phyloP scores from a whole-genome alignment of 2,329 filamentous ascomycete genomes.

The Fusarium falciforme region DNA sequence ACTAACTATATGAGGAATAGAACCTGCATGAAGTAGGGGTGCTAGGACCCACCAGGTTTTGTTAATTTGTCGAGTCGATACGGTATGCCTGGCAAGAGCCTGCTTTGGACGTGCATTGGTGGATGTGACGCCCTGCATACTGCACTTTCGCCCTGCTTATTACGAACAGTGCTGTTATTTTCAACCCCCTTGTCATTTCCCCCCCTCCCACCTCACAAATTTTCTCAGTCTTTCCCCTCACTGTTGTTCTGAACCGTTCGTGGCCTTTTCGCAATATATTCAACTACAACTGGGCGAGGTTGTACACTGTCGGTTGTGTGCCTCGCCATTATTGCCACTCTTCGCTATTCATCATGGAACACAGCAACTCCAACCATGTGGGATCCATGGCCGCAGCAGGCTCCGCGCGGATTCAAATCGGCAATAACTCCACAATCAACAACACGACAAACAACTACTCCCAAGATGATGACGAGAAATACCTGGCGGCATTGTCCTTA shows the following conservation, averaged over 20 bases:
- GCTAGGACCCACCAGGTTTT: too few relatives aligned
- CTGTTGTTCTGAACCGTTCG: fast-evolving
- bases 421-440: background rate
- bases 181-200: background rate
- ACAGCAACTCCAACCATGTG: background rate
- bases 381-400: background rate
- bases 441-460: background rate
- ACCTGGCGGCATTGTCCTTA: fast-evolving
- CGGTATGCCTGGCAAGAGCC: background rate
- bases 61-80: too few relatives aligned
- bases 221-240: background rate
- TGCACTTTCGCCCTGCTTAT: background rate
- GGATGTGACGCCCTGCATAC: background rate
- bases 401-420: background rate
- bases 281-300: background rate
- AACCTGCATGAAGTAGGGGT: too few relatives aligned
- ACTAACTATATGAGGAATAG: too few relatives aligned
- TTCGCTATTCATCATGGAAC: background rate
- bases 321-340: fast-evolving
- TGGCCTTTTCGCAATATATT: background rate
- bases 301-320: fast-evolving
- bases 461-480: background rate
- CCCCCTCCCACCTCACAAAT: background rate
- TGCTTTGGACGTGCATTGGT: background rate
- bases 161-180: background rate